These are phyloP conservation scores for Pyrus pyrifolia DNA, from an alignment of 306 rosid species.

Conservation along the genomic window DNA sequence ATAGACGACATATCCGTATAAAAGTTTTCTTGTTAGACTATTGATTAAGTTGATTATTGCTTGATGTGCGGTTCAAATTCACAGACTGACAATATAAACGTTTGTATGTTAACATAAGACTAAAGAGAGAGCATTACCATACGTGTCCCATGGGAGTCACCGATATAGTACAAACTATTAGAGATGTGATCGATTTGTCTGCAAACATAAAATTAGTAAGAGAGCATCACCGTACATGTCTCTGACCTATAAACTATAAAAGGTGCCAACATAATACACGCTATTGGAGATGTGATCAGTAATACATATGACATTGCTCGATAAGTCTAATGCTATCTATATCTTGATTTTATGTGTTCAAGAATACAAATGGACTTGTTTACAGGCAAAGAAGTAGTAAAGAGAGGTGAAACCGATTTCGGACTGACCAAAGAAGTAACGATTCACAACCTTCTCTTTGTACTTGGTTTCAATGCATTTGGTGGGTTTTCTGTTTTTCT, in stretches of 20 bases:
- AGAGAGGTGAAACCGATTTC: slow-evolving; percentile 46
- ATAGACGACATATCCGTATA: not conserved
- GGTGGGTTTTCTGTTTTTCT: slow-evolving; percentile 82
- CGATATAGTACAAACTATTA: not conserved
- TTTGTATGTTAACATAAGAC: not conserved
- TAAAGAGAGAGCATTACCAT: not conserved
- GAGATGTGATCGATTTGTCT: not conserved
- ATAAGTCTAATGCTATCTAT: not conserved
- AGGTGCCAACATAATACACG: not conserved
- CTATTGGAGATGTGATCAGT: not conserved
- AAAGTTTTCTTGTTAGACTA: not conserved
- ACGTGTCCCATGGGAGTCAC: not conserved
- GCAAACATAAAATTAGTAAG: not conserved
- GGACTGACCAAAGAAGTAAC: slow-evolving; percentile 56
- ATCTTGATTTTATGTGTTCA: not conserved
- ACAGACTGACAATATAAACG: not conserved
- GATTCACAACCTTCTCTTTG: slow-evolving; percentile 73
- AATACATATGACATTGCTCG: not conserved
- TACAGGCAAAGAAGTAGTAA: slow-evolving; percentile 57
- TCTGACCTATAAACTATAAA: no score
- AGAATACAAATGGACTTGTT: not conserved
- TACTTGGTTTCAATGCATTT: slow-evolving; percentile 77
- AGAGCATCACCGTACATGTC: not conserved
- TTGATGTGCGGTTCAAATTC: not conserved
- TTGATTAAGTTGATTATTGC: not conserved